These are phyloP conservation scores for Amylostereum areolatum DNA, from an alignment of 1,284 basidiomycete genomes.

Conservation along the genomic window DNA sequence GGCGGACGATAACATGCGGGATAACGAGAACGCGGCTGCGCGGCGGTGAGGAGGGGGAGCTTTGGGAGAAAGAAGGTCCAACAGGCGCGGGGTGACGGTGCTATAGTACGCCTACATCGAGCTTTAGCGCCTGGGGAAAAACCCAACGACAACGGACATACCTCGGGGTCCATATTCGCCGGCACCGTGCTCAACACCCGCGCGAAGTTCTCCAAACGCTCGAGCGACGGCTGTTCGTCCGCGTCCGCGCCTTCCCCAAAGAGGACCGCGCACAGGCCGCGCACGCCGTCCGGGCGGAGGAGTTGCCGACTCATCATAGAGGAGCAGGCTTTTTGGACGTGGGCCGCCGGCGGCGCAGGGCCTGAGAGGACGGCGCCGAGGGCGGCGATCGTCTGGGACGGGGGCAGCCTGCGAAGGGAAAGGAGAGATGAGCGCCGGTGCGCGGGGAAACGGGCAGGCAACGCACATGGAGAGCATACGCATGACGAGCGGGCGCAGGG, in stretches of 20 bases:
- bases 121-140: not conserved
- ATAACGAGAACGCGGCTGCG: conserved; percentile 63
- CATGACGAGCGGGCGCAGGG: conserved; percentile 41
- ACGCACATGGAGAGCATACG: conserved; percentile 57
- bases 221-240: conserved; percentile 46
- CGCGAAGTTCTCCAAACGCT: conserved; percentile 64
- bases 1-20: conserved; percentile 49
- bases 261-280: conserved; percentile 58
- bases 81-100: conserved; percentile 46
- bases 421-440: not conserved
- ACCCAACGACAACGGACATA: conserved; percentile 22
- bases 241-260: conserved; percentile 54
- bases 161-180: conserved; percentile 43
- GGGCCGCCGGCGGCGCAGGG: conserved; percentile 31
- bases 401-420: conserved; percentile 36
- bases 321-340: conserved; percentile 53
- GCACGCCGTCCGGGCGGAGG: conserved; percentile 59
- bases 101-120: conserved; percentile 52
- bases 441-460: not conserved
- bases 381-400: conserved; percentile 58
- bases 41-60: conserved; percentile 43
- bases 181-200: conserved; percentile 54
- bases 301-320: conserved; percentile 62
- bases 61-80: conserved; percentile 37
- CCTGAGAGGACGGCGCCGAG: conserved; percentile 52